Conservation (phyloP, 2,329 filamentous ascomycete genomes). For the Meredithiella fracta region DNA sequence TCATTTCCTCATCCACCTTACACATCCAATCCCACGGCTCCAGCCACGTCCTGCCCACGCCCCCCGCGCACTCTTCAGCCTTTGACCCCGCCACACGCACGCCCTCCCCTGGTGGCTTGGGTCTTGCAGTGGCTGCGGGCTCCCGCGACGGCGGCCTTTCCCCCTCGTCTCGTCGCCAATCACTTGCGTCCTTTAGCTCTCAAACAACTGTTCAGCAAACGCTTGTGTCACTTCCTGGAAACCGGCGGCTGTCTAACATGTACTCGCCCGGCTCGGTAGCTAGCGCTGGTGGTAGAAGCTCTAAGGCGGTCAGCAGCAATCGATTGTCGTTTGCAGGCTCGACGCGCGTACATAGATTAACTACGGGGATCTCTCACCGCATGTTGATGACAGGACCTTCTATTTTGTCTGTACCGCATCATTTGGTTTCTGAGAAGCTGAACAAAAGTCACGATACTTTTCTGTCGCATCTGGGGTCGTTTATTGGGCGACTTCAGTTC, state of each 20-base stretch:
- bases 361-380: constrained; percentile 49
- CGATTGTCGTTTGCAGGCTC: constrained; percentile 24
- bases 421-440: constrained; percentile 70
- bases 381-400: constrained; percentile 59
- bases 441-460: constrained; percentile 72
- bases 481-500: constrained; percentile 76
- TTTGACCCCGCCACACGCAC: constrained; percentile 26
- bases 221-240: constrained; percentile 20
- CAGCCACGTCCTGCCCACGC: constrained; percentile 40
- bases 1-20: not conserved
- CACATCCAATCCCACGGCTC: not conserved
- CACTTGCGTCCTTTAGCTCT: constrained; percentile 20
- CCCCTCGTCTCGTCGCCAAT: constrained; percentile 11
- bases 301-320: constrained; percentile 19
- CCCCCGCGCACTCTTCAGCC: constrained; percentile 39
- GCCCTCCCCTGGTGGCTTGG: not conserved
- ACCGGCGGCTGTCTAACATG: constrained; percentile 32
- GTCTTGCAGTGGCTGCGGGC: not conserved
- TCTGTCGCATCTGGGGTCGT: constrained; percentile 76
- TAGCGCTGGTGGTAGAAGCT: constrained; percentile 7
- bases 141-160: not conserved
- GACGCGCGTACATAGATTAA: constrained; percentile 29
- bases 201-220: constrained; percentile 26
- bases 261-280: constrained; percentile 19
- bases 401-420: constrained; percentile 40